Evolutionary conservation across 106 monocot genomes (phyloP).

Genomic region (Posidonia australis): DNA sequence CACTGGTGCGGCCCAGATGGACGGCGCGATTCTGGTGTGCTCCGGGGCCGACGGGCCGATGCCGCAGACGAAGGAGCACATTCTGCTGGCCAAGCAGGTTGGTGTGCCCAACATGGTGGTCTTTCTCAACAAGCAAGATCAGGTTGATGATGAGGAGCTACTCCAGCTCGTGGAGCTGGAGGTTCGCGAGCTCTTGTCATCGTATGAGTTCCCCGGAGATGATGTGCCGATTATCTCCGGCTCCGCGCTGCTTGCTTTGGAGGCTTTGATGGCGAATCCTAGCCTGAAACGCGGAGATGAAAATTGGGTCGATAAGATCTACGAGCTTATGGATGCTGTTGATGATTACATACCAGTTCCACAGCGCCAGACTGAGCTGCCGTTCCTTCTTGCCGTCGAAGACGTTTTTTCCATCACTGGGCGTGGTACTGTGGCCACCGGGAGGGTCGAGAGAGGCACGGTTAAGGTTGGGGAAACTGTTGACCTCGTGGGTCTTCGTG

Average conservation of each 20-base stretch:
- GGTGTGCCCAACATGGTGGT: conserved; percentile 55
- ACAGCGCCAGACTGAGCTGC: conserved; percentile 76
- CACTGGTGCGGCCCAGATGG: conserved; percentile 86
- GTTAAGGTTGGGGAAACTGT: conserved; percentile 60
- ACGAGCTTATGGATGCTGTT: conserved; percentile 69
- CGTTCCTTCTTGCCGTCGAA: conserved; percentile 81
- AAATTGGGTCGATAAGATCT: conserved; percentile 85
- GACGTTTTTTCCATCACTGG: conserved; percentile 98
- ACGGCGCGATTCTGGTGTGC: conserved; percentile 67
- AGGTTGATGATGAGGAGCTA: conserved; percentile 84
- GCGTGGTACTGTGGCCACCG: conserved; percentile 86
- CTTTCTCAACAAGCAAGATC: conserved; percentile 88
- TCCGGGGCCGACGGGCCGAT: conserved; percentile 75
- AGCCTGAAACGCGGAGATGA: conserved; percentile 66
- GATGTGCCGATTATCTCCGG: conserved; percentile 81
- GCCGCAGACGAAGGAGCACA: conserved; percentile 82
- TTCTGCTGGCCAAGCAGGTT: conserved; percentile 68
- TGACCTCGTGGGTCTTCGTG: conserved; percentile 29
- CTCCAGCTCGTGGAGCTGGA: conserved; percentile 74
- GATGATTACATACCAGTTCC: conserved; percentile 90
- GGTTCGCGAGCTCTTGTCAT: conserved; percentile 75
- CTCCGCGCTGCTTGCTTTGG: conserved; percentile 86
- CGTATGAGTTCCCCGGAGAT: conserved; percentile 87
- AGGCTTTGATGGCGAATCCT: conserved; percentile 63
- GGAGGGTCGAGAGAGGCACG: conserved; percentile 68